A percentile compares a stretch with the other conserved stretches of the same genome.
Conservation (phyloP, 2,329 filamentous ascomycete genomes). For the Paramyrothecium roridum region DNA sequence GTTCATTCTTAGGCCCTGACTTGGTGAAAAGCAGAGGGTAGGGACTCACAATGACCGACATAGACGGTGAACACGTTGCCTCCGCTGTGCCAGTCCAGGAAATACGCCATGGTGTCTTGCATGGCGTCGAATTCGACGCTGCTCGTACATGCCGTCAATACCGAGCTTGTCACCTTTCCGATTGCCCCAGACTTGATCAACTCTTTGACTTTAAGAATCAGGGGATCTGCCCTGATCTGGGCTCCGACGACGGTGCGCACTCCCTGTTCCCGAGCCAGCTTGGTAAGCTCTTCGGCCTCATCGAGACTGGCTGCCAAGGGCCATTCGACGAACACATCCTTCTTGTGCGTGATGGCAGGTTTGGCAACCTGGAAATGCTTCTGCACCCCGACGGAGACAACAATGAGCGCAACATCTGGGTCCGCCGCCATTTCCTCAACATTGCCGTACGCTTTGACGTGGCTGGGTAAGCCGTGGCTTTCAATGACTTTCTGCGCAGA, state of each 20-base stretch:
- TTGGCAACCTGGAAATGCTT: slow-evolving; percentile 37
- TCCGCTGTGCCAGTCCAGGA: slow-evolving; percentile 6
- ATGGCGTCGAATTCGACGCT: not conserved
- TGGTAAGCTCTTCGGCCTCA: slow-evolving; percentile 33
- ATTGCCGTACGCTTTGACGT: slow-evolving; percentile 39
- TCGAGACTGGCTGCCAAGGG: slow-evolving; percentile 39
- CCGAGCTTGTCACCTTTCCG: slow-evolving; percentile 7
- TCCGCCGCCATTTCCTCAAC: slow-evolving; percentile 42
- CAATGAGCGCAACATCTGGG: slow-evolving; percentile 45
- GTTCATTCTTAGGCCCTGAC: not conserved
- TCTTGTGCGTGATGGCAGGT: slow-evolving; percentile 43
- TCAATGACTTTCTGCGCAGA: slow-evolving; percentile 37
- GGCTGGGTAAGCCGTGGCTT: slow-evolving; percentile 32
- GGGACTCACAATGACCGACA: slow-evolving; percentile 7
- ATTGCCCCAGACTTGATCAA: slow-evolving; percentile 7
- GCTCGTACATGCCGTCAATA: slow-evolving; percentile 1
- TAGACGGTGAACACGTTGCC: slow-evolving; percentile 8
- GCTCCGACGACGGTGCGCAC: slow-evolving; percentile 40
- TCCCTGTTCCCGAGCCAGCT: slow-evolving; percentile 24
- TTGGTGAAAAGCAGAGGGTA: not conserved
- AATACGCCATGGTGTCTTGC: not conserved
- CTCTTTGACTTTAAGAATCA: slow-evolving; percentile 14
- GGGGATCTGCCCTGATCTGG: slow-evolving; percentile 41
- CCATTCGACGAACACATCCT: slow-evolving; percentile 52
- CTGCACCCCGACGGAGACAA: slow-evolving; percentile 46